A percentile compares a stretch with the other conserved stretches of the same genome.
These are phyloP conservation scores for Asterella californica DNA, from an alignment of 225 moss, liverwort and hornwort genomes.

Conservation along the genomic window DNA sequence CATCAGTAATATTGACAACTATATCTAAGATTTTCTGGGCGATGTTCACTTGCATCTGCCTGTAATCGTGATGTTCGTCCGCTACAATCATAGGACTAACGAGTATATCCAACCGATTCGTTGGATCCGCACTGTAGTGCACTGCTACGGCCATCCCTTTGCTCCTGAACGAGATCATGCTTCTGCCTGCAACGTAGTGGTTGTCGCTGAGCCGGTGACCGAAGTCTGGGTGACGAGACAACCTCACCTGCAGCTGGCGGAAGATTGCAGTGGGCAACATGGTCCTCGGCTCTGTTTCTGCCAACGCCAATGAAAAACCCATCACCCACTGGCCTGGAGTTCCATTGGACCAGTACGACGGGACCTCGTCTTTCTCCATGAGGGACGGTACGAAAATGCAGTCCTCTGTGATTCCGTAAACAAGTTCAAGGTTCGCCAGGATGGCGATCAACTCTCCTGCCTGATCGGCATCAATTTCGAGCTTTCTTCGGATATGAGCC, in stretches of 20 bases:
- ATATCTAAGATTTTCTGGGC: constrained; percentile 14
- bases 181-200: constrained; percentile 14
- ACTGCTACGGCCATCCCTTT: constrained; percentile 25
- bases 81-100: constrained; percentile 13
- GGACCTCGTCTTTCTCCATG: constrained; percentile 7
- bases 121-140: constrained; percentile 16
- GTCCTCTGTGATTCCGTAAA: constrained; percentile 7
- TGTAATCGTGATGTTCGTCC: neutral
- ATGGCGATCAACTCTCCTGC: constrained; percentile 11
- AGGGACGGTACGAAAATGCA: constrained; percentile 25
- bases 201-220: constrained; percentile 9
- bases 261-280: constrained; percentile 21
- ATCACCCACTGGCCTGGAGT: constrained; percentile 17
- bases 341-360: neutral
- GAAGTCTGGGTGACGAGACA: constrained; percentile 21
- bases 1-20: neutral
- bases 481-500: constrained; percentile 10
- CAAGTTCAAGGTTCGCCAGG: constrained; percentile 20
- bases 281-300: constrained; percentile 16
- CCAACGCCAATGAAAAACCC: constrained; percentile 23
- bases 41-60: constrained; percentile 14
- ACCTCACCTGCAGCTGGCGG: constrained; percentile 20
- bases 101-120: constrained; percentile 20
- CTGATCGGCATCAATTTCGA: constrained; percentile 1
- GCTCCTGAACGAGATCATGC: constrained; percentile 16